Percentiles rank a stretch among this genome's conserved stretches.
phyloP scores from a whole-genome alignment of 2,329 filamentous ascomycete species.

The Phyllosticta citriasiana region DNA sequence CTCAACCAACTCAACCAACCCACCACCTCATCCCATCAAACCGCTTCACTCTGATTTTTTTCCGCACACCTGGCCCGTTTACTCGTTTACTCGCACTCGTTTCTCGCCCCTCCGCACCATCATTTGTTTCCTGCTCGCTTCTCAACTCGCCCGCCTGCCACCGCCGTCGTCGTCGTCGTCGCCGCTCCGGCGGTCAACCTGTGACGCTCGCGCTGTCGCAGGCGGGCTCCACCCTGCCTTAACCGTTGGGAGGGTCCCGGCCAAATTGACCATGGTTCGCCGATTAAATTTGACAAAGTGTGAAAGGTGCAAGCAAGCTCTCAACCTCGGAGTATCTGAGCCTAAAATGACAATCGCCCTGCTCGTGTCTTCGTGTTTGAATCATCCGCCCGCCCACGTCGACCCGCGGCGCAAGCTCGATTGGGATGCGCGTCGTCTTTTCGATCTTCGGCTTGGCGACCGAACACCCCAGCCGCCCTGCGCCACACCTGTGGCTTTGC shows the following conservation, averaged over 20 bases:
- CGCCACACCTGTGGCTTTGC: not conserved
- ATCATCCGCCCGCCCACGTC: not conserved
- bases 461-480: not conserved
- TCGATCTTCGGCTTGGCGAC: not conserved
- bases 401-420: not conserved
- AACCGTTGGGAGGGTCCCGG: not conserved
- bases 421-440: not conserved
- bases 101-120: too few relatives aligned
- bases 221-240: conserved; percentile 3
- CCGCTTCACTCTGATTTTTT: too few relatives aligned
- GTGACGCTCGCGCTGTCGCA: conserved; percentile 2
- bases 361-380: not conserved
- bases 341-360: not conserved
- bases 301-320: not conserved
- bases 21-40: too few relatives aligned
- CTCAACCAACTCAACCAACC: too few relatives aligned
- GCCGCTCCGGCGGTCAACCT: not conserved
- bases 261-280: not conserved
- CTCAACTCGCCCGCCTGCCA: not conserved
- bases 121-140: not conserved
- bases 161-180: not conserved
- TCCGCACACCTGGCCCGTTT: too few relatives aligned
- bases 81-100: too few relatives aligned
- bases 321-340: not conserved
- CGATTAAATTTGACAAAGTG: not conserved